Conservation (phyloP, 2,329 filamentous ascomycete genomes). For the Verticillium tricorpus region DNA sequence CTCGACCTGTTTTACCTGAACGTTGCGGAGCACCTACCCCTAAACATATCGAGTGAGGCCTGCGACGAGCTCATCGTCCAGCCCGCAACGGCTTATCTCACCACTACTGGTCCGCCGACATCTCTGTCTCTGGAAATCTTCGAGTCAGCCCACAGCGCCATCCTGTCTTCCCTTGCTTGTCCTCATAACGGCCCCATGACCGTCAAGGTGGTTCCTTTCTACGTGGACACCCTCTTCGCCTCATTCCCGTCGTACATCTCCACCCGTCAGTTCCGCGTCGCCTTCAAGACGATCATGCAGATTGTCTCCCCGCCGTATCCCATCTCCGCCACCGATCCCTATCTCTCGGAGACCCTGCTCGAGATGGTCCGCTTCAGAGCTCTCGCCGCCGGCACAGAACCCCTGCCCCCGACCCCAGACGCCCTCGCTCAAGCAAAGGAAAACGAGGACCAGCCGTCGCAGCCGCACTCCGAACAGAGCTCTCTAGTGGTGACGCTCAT, state of each 20-base stretch:
- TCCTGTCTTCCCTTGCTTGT: constrained; percentile 74
- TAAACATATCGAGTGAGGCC: constrained; percentile 59
- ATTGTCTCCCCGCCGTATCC: constrained; percentile 77
- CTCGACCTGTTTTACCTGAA: constrained; percentile 89
- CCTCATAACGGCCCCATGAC: constrained; percentile 72
- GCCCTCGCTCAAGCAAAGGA: constrained; percentile 24
- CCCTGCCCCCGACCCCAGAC: constrained; percentile 34
- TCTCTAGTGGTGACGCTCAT: constrained; percentile 72
- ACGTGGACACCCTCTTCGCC: constrained; percentile 74
- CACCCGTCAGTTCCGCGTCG: constrained; percentile 79
- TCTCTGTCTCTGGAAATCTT: constrained; percentile 59
- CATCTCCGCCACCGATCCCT: constrained; percentile 66
- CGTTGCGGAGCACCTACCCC: constrained; percentile 75
- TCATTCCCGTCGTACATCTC: constrained; percentile 78
- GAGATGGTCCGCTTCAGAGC: constrained; percentile 71
- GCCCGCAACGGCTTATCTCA: constrained; percentile 70
- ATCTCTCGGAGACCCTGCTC: constrained; percentile 74
- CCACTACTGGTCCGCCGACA: constrained; percentile 36
- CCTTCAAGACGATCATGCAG: constrained; percentile 79
- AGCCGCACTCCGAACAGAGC: constrained; percentile 63
- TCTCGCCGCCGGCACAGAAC: constrained; percentile 40
- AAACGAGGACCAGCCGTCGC: constrained; percentile 2
- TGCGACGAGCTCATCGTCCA: constrained; percentile 71
- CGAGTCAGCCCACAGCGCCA: constrained; percentile 80
- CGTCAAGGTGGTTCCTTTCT: constrained; percentile 70